Base-by-base conservation (phyloP, 2,329 filamentous ascomycete species). In the Xylariaceae sp. region DNA sequence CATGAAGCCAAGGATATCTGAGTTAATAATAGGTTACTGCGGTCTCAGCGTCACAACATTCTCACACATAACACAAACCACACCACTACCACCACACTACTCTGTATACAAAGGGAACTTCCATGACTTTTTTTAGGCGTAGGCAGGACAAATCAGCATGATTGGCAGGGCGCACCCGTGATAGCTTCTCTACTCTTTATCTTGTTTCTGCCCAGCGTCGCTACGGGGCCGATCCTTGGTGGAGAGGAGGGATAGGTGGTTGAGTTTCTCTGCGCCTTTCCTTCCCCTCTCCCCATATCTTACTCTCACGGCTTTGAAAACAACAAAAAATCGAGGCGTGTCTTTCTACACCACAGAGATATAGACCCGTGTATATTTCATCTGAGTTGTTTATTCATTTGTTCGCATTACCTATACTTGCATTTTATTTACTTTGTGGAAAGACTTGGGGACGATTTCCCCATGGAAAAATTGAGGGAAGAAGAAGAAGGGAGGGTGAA, bases 1-100 rank as follows among this genome's bases (percentile, higher is more conserved):
- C 47, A 67, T 6, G 64, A 71, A 45, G 62, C 59, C 58, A 62
- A 67, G 59, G 64, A 68, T 30, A 30, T 39, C 55, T 15, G 45
- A 68, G 65, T 64, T 69, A 64, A 66, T 58, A 9, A n/a, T 17
- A 13, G 34, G n/a, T 52, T 30, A 30, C 23, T 30, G 23, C 23
- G 23, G 23, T 30, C 23, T 30, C 23, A 30, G 5, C 23, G 23
- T 30, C 23, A 30, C 23, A 30, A 30, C 23, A 30, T 30, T 30
- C 4, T 30, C 23, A 30, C 23, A 30, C 23, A 30, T 30, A 30
- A 5, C 34, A 44, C 60, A 54, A 34, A 18, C 44, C 10, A 51
- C 23, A 48, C 17, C 51, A 50, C 47, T 30, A 30, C 23, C 23
- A 30, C 23, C 23, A 30, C 23, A 30, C 23, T 30, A 57, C 17